These are phyloP conservation scores for Wickerhamomyces bovis DNA, from an alignment of 805 yeast species.

Conservation along the genomic window DNA sequence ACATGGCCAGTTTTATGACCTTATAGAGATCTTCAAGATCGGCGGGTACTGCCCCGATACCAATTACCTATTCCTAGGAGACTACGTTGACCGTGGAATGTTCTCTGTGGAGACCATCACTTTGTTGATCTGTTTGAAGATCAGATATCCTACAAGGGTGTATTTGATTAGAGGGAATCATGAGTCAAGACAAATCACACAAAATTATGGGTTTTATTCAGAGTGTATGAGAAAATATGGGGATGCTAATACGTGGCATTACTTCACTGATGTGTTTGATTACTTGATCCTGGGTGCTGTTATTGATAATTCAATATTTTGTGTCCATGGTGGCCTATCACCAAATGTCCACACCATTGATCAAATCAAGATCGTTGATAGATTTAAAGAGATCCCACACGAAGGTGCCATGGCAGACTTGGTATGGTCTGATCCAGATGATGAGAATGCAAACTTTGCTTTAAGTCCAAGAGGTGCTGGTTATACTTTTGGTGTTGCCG, in stretches of 20 bases:
- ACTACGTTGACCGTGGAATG: constrained; percentile 93
- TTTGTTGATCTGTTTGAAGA: constrained; percentile 70
- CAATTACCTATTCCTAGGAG: constrained; percentile 88
- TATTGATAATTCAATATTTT: constrained; percentile 83
- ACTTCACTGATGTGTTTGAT: constrained; percentile 90
- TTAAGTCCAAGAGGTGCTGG: constrained; percentile 97
- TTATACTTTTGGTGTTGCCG: constrained; percentile 87
- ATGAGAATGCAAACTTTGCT: constrained; percentile 68
- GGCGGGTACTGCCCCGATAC: constrained; percentile 94
- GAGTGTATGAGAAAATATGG: constrained; percentile 92
- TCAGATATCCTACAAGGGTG: constrained; percentile 83
- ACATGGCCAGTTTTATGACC: constrained; percentile 94
- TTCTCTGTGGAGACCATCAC: constrained; percentile 92
- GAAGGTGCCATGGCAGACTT: constrained; percentile 99
- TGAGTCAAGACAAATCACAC: constrained; percentile 94
- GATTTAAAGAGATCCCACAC: constrained; percentile 94
- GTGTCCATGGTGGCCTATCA: constrained; percentile 95
- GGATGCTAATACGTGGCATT: constrained; percentile 72
- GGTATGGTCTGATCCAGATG: constrained; percentile 98
- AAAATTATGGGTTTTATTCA: constrained; percentile 93
- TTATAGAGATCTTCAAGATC: constrained; percentile 85
- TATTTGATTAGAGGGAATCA: constrained; percentile 89
- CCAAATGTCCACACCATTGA: constrained; percentile 94
- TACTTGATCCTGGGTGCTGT: constrained; percentile 84
- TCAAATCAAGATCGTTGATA: constrained; percentile 82